Evolutionary conservation across 257 asterid species (phyloP).

Genomic region (Orobanche coerulescens): DNA sequence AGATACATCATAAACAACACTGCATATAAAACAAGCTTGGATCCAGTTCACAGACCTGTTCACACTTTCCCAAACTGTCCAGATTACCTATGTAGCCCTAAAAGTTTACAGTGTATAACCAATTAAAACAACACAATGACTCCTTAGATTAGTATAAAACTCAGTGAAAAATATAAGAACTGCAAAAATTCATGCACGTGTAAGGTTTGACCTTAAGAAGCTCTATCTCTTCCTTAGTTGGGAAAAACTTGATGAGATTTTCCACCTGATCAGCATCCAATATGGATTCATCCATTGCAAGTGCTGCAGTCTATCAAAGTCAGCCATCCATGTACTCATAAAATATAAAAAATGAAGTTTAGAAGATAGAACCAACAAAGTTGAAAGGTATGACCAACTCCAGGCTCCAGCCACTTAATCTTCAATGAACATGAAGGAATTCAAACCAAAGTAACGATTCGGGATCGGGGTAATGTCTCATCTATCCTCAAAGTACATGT

Average conservation of each 20-base stretch:
- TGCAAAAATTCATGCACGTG: constrained; percentile 12
- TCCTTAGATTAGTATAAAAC: constrained; percentile 15
- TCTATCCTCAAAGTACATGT: neutral
- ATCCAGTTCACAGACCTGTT: constrained; percentile 57
- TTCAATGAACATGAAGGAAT: constrained; percentile 8
- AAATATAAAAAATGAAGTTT: neutral
- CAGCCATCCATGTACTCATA: constrained; percentile 16
- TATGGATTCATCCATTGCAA: constrained; percentile 89
- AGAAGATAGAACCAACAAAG: constrained; percentile 10
- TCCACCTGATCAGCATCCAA: constrained; percentile 99
- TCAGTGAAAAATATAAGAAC: constrained; percentile 1
- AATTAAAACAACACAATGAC: constrained; percentile 15
- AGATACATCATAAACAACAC: constrained; percentile 8
- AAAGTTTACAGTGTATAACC: constrained; percentile 22
- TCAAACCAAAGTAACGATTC: constrained; percentile 2
- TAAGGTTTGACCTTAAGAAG: constrained; percentile 72
- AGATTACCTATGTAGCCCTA: constrained; percentile 84
- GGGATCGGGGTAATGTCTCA: neutral
- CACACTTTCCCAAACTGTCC: constrained; percentile 91
- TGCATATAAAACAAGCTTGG: constrained; percentile 11
- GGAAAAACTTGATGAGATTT: constrained; percentile 90
- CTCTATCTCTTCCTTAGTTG: constrained; percentile 98
- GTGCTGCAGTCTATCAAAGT: constrained; percentile 80
- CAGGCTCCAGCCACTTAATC: constrained; percentile 15
- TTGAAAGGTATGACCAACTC: constrained; percentile 10